Percentiles rank a stretch among this genome's conserved stretches.
Evolutionary conservation across 1,284 basidiomycete species (phyloP).

Genomic region (Boletellus dicymbophilus): DNA sequence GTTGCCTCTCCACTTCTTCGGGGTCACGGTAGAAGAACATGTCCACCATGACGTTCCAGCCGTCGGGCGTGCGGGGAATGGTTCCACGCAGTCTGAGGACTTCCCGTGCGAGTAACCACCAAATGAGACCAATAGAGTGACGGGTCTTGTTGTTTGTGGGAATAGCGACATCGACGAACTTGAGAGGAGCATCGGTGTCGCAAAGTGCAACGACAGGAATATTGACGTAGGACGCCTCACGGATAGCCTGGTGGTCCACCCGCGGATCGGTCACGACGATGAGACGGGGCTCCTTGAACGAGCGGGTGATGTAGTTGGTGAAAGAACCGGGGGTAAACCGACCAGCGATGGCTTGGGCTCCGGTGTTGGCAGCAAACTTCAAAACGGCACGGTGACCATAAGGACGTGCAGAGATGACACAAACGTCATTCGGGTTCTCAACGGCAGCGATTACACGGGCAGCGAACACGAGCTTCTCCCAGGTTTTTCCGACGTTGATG

Average conservation of each 20-base stretch:
- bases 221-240: slow-evolving; percentile 99
- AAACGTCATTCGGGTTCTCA: slow-evolving; percentile 98
- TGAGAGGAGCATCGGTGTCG: slow-evolving; percentile 97
- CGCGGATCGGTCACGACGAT: slow-evolving; percentile 99
- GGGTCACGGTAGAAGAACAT: slow-evolving; percentile 99
- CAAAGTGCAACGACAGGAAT: slow-evolving; percentile 99
- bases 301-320: slow-evolving; percentile 99
- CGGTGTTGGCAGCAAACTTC: slow-evolving; percentile 98
- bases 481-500: slow-evolving; percentile 99
- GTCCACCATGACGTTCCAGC: slow-evolving; percentile 98
- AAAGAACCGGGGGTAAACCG: slow-evolving; percentile 99
- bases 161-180: slow-evolving; percentile 98
- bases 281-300: slow-evolving; percentile 99
- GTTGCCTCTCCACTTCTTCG: slow-evolving; percentile 98
- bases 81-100: slow-evolving; percentile 95
- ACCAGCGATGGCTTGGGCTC: slow-evolving; percentile 97
- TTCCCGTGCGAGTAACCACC: slow-evolving; percentile 99
- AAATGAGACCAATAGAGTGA: slow-evolving; percentile 96
- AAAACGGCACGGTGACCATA: slow-evolving; percentile 99
- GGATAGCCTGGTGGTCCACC: slow-evolving; percentile 99
- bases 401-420: slow-evolving; percentile 96
- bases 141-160: slow-evolving; percentile 99
- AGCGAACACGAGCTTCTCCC: slow-evolving; percentile 98
- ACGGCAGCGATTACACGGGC: slow-evolving; percentile 94
- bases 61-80: slow-evolving; percentile 86